Percentiles rank a stretch among this genome's conserved stretches.
Conservation (phyloP, 1,139 yeast genomes). For the Insectozyma bohioensis region DNA sequence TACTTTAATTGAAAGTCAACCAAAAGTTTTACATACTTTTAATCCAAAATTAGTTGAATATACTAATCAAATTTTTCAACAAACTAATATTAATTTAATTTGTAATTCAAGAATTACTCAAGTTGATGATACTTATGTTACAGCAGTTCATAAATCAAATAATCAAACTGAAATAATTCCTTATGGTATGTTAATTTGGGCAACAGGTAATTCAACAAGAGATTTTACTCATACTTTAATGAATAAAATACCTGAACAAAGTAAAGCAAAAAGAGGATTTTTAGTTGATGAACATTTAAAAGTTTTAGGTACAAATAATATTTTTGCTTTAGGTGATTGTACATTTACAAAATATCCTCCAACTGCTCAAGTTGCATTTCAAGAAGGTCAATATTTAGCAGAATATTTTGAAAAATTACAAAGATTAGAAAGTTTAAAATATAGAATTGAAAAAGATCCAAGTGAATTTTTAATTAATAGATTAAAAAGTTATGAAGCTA, state of each 20-base stretch:
- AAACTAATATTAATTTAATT: slow-evolving; percentile 71
- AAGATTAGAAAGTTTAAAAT: slow-evolving; percentile 60
- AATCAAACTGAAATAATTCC: slow-evolving; percentile 64
- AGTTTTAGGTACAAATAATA: slow-evolving; percentile 78
- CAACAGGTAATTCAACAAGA: slow-evolving; percentile 92
- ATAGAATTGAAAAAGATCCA: slow-evolving; percentile 27
- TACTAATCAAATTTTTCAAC: slow-evolving; percentile 77
- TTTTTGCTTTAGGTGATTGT: slow-evolving; percentile 91
- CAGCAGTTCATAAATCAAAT: slow-evolving; percentile 61
- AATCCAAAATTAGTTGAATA: slow-evolving; percentile 79
- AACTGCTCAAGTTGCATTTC: slow-evolving; percentile 96
- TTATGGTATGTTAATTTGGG: slow-evolving; percentile 90
- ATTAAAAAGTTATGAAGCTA: slow-evolving; percentile 31
- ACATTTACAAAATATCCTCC: slow-evolving; percentile 88
- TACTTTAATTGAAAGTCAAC: slow-evolving; percentile 84
- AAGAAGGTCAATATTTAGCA: slow-evolving; percentile 84
- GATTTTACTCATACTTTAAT: slow-evolving; percentile 66
- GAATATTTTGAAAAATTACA: slow-evolving; percentile 67
- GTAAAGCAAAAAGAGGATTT: slow-evolving; percentile 83
- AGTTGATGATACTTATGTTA: slow-evolving; percentile 66
- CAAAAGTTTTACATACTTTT: slow-evolving; percentile 85
- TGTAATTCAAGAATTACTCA: slow-evolving; percentile 85
- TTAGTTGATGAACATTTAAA: slow-evolving; percentile 78
- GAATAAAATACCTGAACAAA: slow-evolving; percentile 72
- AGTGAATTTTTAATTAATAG: slow-evolving; percentile 39